Base-by-base conservation (phyloP, 139 green algal species). In the Tetraselmis striata region DNA sequence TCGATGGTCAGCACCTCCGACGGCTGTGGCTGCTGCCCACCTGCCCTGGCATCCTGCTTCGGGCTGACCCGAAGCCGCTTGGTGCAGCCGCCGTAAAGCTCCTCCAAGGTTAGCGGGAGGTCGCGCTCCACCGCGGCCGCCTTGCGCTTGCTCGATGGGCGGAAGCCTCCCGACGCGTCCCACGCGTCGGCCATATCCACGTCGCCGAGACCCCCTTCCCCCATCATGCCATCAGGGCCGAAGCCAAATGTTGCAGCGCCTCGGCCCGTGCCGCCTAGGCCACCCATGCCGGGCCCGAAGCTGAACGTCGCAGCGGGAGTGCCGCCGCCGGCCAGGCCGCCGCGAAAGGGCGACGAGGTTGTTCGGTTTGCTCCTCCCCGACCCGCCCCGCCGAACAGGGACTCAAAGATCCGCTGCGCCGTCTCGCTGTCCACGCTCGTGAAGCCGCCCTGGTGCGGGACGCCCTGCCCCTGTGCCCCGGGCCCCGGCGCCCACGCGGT, bases 1-100 rank as follows among this genome's bases (percentile, higher is more conserved):
- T 91, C 86, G 24, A 95, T 82, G 67, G 83, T 84, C 27, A 95
- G 23, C 58, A 93, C 85, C 83, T 94, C 89, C 79, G 93, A 76
- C n/a, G 82, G 58, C 24, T 88, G 77, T 23, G 85, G 87, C 82
- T 88, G 59, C 81, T 31, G 30, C 80, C 80, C 80, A 81, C 87
- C 87, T 76, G 29, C 91, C 30, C 90, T 80, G 29, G 82, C 91
- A 31, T 89, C 82, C 29, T 92, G 80, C 23, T 90, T 86, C 24
- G 87, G 80, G 0, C 89, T 94, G 32, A 94, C 87, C 80, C 89
- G 91, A 80, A 93, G 86, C 30, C 88, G 90, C 58, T 87, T 82
- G 0, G 74, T 91, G 28, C 31, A 83, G 5, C 90, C 90, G 25
- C 26, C 84, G 81, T 86, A 92, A 24, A 94, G 87, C 80, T 94